Base-by-base conservation (phyloP, 768 basidiomycete genomes). In the Bullera alba region DNA sequence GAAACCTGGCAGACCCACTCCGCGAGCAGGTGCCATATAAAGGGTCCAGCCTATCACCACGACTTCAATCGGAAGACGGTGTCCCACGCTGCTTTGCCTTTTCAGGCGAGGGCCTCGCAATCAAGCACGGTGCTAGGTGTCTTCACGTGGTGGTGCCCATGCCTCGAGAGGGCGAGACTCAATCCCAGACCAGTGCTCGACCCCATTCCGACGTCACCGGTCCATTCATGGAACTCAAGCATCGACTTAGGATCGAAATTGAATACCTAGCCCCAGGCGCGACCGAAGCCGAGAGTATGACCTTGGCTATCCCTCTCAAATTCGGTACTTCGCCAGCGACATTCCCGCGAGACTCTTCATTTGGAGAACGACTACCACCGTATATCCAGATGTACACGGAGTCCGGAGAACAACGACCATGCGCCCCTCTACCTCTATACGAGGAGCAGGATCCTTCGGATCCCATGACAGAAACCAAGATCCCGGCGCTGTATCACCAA, bases 301-400 rank as follows among this genome's bases (percentile, higher is more conserved):
- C 61, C 16, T 51, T 72, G 6, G 57, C 69, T 2, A 66, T 66
- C 7, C 69, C 71, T 3, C 60, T 72, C 29, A 47, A 62, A 44
- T 65, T 67, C 54, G 68, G 68, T 1, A 67, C 71, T 4, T 50
- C 54, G 14, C 57, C 57, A n/a, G 28, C 48, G 3, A 61, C 67
- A 1, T 30, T 49, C 23, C 58, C 60, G 27, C 4, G 34, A 23
- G 2, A 29, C 17, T 8, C 23, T 23, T 21, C 38, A 16, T 6
- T 29, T 16, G 23, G 27, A 22, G 22, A 39, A 15, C 27, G 37
- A 10, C 57, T 72, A 3, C 69, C 71, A 17, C 60, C 69, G 28
- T 72, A 72, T 51, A 55, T 57, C 42, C 68, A 70, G 51, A 58
- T 72, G 8, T 72, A 59, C 61, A 61, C 69, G 45, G 71, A 70